A percentile compares a stretch with the other conserved stretches of the same genome.
These are phyloP conservation scores for Phytophthora niederhauseri DNA, from an alignment of 352 stramenopile genomes.

Conservation along the genomic window DNA sequence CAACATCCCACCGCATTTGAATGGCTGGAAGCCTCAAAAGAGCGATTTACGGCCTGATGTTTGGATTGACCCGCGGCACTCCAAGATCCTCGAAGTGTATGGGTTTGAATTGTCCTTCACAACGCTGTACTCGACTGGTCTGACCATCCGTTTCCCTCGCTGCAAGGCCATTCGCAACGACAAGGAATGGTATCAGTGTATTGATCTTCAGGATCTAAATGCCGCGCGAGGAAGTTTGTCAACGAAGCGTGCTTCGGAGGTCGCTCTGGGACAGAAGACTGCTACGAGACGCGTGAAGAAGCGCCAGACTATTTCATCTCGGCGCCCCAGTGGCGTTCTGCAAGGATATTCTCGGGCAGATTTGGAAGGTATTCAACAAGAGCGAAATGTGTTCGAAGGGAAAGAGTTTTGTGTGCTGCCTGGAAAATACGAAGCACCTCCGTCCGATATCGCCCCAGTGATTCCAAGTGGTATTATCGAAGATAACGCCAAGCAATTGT, in stretches of 20 bases:
- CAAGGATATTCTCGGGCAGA: conserved; percentile 66
- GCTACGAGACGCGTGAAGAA: conserved; percentile 49
- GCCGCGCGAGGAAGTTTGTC: conserved; percentile 59
- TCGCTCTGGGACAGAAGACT: conserved; percentile 73
- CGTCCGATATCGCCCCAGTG: conserved; percentile 10
- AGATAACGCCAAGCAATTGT: conserved; percentile 41
- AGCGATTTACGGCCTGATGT: conserved; percentile 79
- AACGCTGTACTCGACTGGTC: conserved; percentile 77
- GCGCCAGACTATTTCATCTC: conserved; percentile 25
- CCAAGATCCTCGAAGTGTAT: conserved; percentile 86
- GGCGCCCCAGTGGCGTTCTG: conserved; percentile 47
- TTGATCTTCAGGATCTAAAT: conserved; percentile 81
- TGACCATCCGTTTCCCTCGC: conserved; percentile 83
- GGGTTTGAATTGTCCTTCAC: conserved; percentile 87
- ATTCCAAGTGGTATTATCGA: conserved; percentile 46
- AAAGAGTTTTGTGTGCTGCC: conserved; percentile 84
- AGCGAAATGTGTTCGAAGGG: conserved; percentile 67
- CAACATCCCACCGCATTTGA: conserved; percentile 75
- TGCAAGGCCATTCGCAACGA: conserved; percentile 85
- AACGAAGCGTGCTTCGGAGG: conserved; percentile 76
- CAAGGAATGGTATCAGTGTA: conserved; percentile 85
- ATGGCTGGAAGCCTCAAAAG: conserved; percentile 79
- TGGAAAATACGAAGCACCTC: conserved; percentile 63
- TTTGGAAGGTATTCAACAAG: conserved; percentile 57
- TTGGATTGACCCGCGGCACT: conserved; percentile 83